Evolutionary conservation across 176 grass and related monocot genomes (phyloP), one percentile per base, ranked within the genome.

Genomic region (Triticum dicoccoides): DNA sequence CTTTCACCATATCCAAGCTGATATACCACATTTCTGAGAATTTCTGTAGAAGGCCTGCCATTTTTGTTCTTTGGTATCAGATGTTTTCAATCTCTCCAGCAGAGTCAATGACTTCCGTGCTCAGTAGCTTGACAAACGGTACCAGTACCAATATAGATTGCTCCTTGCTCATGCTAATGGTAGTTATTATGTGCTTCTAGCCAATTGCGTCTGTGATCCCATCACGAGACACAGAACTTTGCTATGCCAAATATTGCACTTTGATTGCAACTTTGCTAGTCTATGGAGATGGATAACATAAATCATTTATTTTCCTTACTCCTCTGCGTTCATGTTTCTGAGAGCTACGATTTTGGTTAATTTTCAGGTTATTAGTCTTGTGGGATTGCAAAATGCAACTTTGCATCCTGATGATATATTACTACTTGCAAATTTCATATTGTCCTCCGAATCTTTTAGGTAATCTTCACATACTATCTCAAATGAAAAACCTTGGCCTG

Each of bases 371-470:
- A 85, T 99, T 79, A 93, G 97, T 92, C 90, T 99, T 78, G 94
- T 99, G 76, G 97, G 92, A 83, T 92, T 94, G 88, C 97, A 99
- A 83, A 96, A 99, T 76, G 97, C 92, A 86, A 90, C 92, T 74
- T 87, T 99, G 69, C 92, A 96, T 87, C 90, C 94, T 12, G 97
- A 96, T 95, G 97, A 99, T 78, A 91, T 99, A 74, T 88, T 99
- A n/a, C 89, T 96, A 68, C 97, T 99, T 83, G 73, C 97, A 11
- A 99, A 99, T 84, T 99, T 99, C 79, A 88, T 99, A 82, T 66
- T 96, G 30, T 94, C 94, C 64, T 96, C 90, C n/a, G 94, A 94
- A 93, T 99, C 94, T 84, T 99, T 99, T 89, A 99, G 94, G 97
- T 99, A 89, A 78, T 51, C 65, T 51, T 70, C 66, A 79, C 38